Percentiles rank a stretch among this genome's conserved stretches.
phyloP scores from a whole-genome alignment of 352 stramenopile species.

The Pythium apleroticum region DNA sequence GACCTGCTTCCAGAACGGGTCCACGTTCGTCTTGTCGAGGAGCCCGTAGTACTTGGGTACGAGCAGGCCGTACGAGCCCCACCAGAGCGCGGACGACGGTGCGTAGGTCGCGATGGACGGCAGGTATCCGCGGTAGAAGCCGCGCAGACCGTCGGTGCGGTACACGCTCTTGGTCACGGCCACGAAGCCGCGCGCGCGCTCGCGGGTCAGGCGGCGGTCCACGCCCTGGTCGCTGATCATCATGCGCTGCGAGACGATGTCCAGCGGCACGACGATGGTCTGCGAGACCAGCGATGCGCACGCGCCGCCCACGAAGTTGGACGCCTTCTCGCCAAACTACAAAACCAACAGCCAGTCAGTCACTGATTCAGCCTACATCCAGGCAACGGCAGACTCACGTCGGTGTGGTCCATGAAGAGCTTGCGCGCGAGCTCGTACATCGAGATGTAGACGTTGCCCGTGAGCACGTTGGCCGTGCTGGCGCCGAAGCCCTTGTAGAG shows the following conservation, averaged over 20 bases:
- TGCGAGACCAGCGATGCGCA: constrained; percentile 81
- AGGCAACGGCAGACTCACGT: constrained; percentile 26
- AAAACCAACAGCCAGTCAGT: neutral
- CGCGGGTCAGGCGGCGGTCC: constrained; percentile 54
- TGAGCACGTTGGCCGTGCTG: constrained; percentile 82
- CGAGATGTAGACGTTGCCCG: constrained; percentile 89
- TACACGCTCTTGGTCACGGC: constrained; percentile 65
- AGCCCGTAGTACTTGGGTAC: constrained; percentile 69
- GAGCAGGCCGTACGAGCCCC: constrained; percentile 82
- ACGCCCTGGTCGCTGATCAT: constrained; percentile 84
- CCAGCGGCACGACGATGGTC: constrained; percentile 83
- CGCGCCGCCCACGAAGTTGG: constrained; percentile 79
- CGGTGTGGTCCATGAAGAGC: constrained; percentile 55
- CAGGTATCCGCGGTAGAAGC: constrained; percentile 85
- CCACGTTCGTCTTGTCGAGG: constrained; percentile 53
- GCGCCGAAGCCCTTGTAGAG: constrained; percentile 90
- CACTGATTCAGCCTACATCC: neutral
- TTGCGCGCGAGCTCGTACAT: constrained; percentile 86
- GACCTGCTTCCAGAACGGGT: constrained; percentile 86
- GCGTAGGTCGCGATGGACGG: constrained; percentile 86
- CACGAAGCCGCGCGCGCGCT: constrained; percentile 58
- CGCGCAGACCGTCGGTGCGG: constrained; percentile 59
- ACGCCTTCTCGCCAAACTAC: constrained; percentile 44
- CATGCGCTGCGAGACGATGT: constrained; percentile 90
- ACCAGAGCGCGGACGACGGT: constrained; percentile 86